phyloP scores from a whole-genome alignment of 306 rosid species.

The Cyclanthera cordifolia region DNA sequence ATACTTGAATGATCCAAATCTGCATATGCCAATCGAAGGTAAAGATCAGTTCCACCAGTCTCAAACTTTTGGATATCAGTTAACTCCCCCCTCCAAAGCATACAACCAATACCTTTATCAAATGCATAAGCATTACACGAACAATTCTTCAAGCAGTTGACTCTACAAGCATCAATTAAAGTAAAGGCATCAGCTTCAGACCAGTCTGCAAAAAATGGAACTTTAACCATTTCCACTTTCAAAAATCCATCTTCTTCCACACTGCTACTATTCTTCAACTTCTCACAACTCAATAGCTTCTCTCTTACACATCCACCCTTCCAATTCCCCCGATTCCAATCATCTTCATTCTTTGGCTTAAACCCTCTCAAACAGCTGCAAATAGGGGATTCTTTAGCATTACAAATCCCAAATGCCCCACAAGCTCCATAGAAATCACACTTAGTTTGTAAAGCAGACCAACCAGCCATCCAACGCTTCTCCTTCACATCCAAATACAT shows the following conservation, averaged over 20 bases:
- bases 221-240: slow-evolving; percentile 18
- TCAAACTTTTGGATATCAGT: slow-evolving; percentile 19
- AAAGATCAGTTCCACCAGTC: background rate
- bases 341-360: slow-evolving; percentile 17
- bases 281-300: slow-evolving; percentile 24
- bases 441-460: background rate
- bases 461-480: background rate
- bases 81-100: slow-evolving; percentile 29
- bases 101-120: slow-evolving; percentile 26
- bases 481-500: background rate
- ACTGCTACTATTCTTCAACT: background rate
- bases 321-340: slow-evolving; percentile 21
- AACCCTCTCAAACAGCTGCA: slow-evolving; percentile 45
- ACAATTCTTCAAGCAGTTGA: slow-evolving; percentile 27
- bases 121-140: slow-evolving; percentile 39
- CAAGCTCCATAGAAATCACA: slow-evolving; percentile 36
- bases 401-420: slow-evolving; percentile 34
- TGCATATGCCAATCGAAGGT: background rate
- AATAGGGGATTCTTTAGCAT: slow-evolving; percentile 3
- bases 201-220: slow-evolving; percentile 18
- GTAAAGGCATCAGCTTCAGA: background rate
- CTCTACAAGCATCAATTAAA: slow-evolving; percentile 15
- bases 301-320: slow-evolving; percentile 28
- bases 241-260: slow-evolving; percentile 27
- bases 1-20: background rate